Conservation (phyloP, 73 alveolate genomes). For the Diophrys sp. region DNA sequence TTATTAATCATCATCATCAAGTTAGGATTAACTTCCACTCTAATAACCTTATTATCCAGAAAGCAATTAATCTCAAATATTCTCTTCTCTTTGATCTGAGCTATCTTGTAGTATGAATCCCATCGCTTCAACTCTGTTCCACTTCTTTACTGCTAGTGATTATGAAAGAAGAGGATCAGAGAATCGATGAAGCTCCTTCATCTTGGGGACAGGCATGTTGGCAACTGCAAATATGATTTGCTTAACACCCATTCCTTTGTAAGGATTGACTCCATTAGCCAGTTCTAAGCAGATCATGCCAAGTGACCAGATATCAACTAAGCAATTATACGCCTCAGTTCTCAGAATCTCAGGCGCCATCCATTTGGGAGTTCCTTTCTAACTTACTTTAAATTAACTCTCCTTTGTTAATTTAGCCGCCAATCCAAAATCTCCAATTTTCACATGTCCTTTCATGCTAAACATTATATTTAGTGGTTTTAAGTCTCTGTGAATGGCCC, state of each 20-base stretch:
- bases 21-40: background rate
- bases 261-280: conserved; percentile 49
- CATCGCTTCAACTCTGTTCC: background rate
- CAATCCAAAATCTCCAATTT: conserved; percentile 65
- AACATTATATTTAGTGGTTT: conserved; percentile 60
- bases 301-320: conserved; percentile 49
- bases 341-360: conserved; percentile 59
- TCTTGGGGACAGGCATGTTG: background rate
- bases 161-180: background rate
- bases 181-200: background rate
- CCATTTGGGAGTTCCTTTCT: conserved; percentile 61
- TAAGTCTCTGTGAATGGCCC: conserved; percentile 58
- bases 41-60: background rate
- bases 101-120: background rate
- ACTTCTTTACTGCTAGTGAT: background rate
- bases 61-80: background rate
- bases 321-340: conserved; percentile 43
- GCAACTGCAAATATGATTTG: conserved; percentile 29
- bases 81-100: background rate
- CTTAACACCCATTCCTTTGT: conserved; percentile 28
- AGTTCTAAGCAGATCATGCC: conserved; percentile 43
- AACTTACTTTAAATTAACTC: conserved; percentile 10
- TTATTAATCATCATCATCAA: too few species aligned
- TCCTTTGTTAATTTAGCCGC: conserved; percentile 42
- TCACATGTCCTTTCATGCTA: conserved; percentile 32